Evolutionary conservation across 2,329 filamentous ascomycete genomes (phyloP), one percentile per base, ranked within the genome.

Genomic region (Pseudopithomyces chartarum): DNA sequence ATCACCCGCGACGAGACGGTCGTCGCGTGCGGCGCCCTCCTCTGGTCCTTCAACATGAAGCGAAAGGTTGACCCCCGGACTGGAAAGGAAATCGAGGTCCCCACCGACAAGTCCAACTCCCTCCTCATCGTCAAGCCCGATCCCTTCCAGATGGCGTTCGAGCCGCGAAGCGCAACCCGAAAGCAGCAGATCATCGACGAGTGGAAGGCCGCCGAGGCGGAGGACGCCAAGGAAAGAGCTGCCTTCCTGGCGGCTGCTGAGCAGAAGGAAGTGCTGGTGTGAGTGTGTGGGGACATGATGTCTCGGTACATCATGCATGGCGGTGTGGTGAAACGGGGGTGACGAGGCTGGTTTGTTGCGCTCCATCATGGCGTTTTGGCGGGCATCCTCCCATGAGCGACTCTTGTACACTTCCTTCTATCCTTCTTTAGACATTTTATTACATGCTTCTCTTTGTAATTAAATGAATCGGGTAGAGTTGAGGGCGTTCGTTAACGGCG

Each of bases 91-190:
- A 67, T 81, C 3, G 77, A 79, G 4, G 78, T 82, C 0, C 78
- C 79, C 0, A 60, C 79, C 3, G 69, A 82, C 67, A 82, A 83
- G 72, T 82, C 78, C 39, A 84, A 84, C 64, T 83, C 81, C 4
- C 73, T 84, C 12, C 77, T 85, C n/a, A 84, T 85, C 62, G 79
- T 85, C 73, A 84, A 84, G 74, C 83, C 83, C 0, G 81, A 85
- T 58, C 77, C 79, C 0, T 85, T 83, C 64, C 71, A 83, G 67
- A 83, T 85, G 81, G 76, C 73, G 1, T 84, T 85, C 52, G 79
- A 84, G 68, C 80, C 82, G 4, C 71, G 83, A 47, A 82, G 78
- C 49, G 73, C 74, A 48, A 64, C 62, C 7, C 74, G 80, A 22
- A 75, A 63, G 58, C 62, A 60, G 12, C 63, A 73, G 34, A 59